A percentile compares a stretch with the other conserved stretches of the same genome.
phyloP scores from a whole-genome alignment of 257 asterid species.

The Solanum medicagineum region DNA sequence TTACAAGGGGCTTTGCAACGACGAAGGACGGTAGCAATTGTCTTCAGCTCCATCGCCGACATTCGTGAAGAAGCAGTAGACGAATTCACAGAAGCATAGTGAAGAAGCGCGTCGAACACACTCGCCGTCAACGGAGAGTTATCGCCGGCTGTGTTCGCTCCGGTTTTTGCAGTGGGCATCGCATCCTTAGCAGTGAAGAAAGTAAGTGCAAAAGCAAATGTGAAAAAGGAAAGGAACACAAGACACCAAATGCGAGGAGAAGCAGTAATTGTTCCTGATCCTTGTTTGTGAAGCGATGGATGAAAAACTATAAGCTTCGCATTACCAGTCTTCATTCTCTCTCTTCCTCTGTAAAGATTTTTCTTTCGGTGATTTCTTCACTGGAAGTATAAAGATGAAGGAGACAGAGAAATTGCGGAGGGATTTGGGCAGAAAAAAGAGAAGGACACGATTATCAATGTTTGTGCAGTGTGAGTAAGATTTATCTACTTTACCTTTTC shows the following conservation, averaged over 20 bases:
- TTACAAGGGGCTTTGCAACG: constrained; percentile 55
- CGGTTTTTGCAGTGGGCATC: neutral
- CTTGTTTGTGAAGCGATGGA: constrained; percentile 42
- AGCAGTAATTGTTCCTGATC: constrained; percentile 12
- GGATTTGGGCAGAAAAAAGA: neutral
- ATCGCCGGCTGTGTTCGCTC: neutral
- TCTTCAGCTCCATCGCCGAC: constrained; percentile 37
- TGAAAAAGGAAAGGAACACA: constrained; percentile 35
- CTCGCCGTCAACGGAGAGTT: constrained; percentile 23
- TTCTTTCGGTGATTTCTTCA: neutral
- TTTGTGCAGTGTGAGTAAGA: neutral
- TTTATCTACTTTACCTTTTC: neutral
- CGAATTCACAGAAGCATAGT: constrained; percentile 50
- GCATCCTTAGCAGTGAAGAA: constrained; percentile 40
- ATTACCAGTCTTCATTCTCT: constrained; percentile 41
- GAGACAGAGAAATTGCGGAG: neutral
- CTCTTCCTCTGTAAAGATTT: neutral
- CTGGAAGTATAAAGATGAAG: neutral
- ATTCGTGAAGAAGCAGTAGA: constrained; percentile 24
- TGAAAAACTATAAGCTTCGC: constrained; percentile 63
- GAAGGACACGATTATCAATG: constrained; percentile 2
- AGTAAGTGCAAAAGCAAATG: constrained; percentile 46
- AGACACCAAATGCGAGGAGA: constrained; percentile 46
- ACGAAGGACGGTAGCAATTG: constrained; percentile 48
- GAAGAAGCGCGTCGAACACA: constrained; percentile 53